Evolutionary conservation across 2,329 filamentous ascomycete species (phyloP).

Genomic region (Cytospora leucostoma): DNA sequence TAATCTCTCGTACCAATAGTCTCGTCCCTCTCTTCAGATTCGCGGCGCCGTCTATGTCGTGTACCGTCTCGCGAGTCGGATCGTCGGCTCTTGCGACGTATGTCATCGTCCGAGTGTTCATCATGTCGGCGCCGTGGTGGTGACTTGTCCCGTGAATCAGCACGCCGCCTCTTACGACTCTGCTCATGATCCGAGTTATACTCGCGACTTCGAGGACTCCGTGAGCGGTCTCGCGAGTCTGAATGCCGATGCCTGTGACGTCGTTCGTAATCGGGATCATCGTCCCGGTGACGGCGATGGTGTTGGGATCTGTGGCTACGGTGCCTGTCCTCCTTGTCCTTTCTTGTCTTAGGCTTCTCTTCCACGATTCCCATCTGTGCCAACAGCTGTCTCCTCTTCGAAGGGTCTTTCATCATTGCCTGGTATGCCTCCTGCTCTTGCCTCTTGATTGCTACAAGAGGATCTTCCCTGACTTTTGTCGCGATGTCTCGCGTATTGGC

Average conservation of each 20-base stretch:
- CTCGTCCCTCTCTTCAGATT: constrained; percentile 36
- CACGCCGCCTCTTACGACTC: constrained; percentile 47
- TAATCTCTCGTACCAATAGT: constrained; percentile 32
- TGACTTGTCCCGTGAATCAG: constrained; percentile 46
- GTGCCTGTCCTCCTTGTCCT: constrained; percentile 48
- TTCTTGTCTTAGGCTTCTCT: constrained; percentile 41
- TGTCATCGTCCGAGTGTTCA: constrained; percentile 43
- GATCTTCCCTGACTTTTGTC: constrained; percentile 86
- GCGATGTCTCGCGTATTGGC: constrained; percentile 79
- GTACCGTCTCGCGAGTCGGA: constrained; percentile 48
- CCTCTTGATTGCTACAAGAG: constrained; percentile 88
- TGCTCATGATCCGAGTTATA: constrained; percentile 45
- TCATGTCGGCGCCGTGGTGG: constrained; percentile 48
- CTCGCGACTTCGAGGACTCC: constrained; percentile 42
- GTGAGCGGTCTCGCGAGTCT: constrained; percentile 46
- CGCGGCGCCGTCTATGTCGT: constrained; percentile 40
- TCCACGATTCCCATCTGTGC: constrained; percentile 61
- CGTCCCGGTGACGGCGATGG: constrained; percentile 47
- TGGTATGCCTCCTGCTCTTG: constrained; percentile 83
- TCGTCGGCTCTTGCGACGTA: constrained; percentile 45
- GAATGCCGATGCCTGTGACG: constrained; percentile 47
- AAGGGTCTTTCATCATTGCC: constrained; percentile 76
- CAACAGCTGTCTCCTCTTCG: constrained; percentile 67
- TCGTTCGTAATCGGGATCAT: constrained; percentile 44
- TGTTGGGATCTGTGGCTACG: constrained; percentile 45